Base-by-base conservation (phyloP, 441 rosid genomes). In the Populus tomentosa region DNA sequence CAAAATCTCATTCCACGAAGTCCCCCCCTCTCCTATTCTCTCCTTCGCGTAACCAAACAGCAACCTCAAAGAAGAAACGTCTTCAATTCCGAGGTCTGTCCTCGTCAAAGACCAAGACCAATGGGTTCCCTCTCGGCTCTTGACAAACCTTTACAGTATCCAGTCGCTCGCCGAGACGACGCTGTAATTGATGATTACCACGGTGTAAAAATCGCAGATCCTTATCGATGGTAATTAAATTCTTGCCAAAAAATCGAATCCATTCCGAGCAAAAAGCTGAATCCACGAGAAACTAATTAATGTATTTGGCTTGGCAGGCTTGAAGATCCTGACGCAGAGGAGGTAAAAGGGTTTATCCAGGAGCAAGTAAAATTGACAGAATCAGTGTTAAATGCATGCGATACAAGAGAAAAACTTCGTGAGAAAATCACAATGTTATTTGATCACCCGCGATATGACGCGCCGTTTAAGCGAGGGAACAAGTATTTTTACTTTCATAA, bases 271-370 rank as follows among this genome's bases (percentile, higher is more conserved):
- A 69, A n/a, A 20, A 59, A 59, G 28, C 14, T 66, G 66, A 14
- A 7, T 21, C 7, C 0, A 28, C n/a, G 1, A 24, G 30, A 20
- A 26, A 10, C 77, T 42, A 9, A 59, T 28, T 74, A 6, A 10
- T 38, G 70, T n/a, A 6, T 69, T 21, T 36, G 36, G 35, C 32
- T 64, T 18, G 23, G 9, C 75, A 96, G 98, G 98, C 90, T 94
- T 30, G 98, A 97, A 84, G 97, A 94, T 89, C 93, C 97, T 9
- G 97, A 97, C 61, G 89, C 97, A 1, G 92, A 89, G 67, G 97
- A 92, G 76, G 92, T 87, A 42, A 93, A 92, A 74, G 90, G 87
- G 24, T 97, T 92, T 18, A 97, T 94, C 1, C 70, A 87, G 75
- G 84, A 83, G 70, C 98, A 94, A 81, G 95, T 89, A 82, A 82